Evolutionary conservation across 2,329 filamentous ascomycete genomes (phyloP).

Genomic region (Ophiostoma angusticollis): DNA sequence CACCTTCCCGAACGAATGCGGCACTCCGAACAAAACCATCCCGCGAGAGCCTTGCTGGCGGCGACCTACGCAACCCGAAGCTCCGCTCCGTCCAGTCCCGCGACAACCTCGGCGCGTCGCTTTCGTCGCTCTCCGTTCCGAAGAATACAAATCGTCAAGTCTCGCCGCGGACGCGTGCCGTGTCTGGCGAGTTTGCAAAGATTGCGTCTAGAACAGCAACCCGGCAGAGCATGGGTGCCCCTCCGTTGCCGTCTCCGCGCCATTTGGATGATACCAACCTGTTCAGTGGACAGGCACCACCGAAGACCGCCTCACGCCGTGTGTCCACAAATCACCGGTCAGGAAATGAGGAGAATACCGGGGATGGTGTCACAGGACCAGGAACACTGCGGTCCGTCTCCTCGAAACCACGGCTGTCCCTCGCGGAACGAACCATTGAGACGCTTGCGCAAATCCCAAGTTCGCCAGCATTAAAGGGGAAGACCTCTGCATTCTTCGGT

Average conservation of each 20-base stretch:
- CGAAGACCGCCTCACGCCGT: slow-evolving; percentile 9
- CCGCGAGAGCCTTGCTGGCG: slow-evolving; percentile 12
- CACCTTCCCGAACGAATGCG: neutral
- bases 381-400: neutral
- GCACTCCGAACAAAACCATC: slow-evolving; percentile 14
- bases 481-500: slow-evolving; percentile 63
- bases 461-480: slow-evolving; percentile 56
- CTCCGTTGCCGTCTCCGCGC: neutral
- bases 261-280: slow-evolving; percentile 5
- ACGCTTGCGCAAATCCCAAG: slow-evolving; percentile 67
- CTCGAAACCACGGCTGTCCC: slow-evolving; percentile 36
- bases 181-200: slow-evolving; percentile 13
- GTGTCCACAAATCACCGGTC: slow-evolving; percentile 9
- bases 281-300: slow-evolving; percentile 8
- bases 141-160: slow-evolving; percentile 6
- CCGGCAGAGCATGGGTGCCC: neutral
- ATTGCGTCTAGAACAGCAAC: neutral
- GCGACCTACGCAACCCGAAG: slow-evolving; percentile 27
- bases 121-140: slow-evolving; percentile 3
- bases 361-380: neutral
- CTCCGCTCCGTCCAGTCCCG: slow-evolving; percentile 29
- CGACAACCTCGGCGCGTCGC: slow-evolving; percentile 21
- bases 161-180: slow-evolving; percentile 11
- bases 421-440: slow-evolving; percentile 77
- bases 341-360: too few relatives aligned